These are phyloP conservation scores for Hypoxylon rickii DNA, from an alignment of 495 filamentous ascomycete genomes.

Conservation along the genomic window DNA sequence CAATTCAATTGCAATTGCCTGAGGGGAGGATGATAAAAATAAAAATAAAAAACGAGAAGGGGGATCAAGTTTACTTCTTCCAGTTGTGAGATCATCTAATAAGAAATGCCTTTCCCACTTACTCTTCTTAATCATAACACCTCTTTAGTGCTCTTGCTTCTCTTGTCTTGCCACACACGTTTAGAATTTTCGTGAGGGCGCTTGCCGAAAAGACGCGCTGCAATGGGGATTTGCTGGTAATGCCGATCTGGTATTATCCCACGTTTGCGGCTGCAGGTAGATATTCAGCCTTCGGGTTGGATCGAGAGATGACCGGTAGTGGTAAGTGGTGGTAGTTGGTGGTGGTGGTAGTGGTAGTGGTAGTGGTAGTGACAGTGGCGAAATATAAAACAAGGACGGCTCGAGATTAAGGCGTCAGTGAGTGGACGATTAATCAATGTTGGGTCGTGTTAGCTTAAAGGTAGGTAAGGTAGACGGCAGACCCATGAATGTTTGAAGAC, in stretches of 20 bases:
- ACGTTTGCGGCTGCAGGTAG: slow-evolving; percentile 33
- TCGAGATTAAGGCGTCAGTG: slow-evolving; percentile 18
- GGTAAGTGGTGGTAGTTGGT: too few species aligned
- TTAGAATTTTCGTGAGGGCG: slow-evolving; percentile 18
- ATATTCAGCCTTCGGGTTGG: slow-evolving; percentile 37
- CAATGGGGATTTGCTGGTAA: slow-evolving; percentile 16
- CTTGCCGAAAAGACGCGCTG: slow-evolving; percentile 24
- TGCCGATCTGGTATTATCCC: slow-evolving; percentile 31
- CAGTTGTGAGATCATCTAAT: slow-evolving; percentile 24
- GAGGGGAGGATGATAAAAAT: too few species aligned
- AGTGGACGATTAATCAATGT: slow-evolving; percentile 27
- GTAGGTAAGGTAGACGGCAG: not conserved
- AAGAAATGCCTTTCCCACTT: slow-evolving; percentile 1
- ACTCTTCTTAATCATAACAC: not conserved
- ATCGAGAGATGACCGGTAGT: slow-evolving; percentile 28
- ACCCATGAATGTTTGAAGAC: not conserved
- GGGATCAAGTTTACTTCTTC: too few species aligned
- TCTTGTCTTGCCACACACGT: slow-evolving; percentile 1
- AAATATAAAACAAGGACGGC: slow-evolving; percentile 28
- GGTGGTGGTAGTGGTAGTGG: too few species aligned
- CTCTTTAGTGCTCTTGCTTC: not conserved
- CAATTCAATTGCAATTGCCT: too few species aligned
- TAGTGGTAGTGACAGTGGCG: too few species aligned
- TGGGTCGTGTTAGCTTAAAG: not conserved
- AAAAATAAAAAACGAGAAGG: too few species aligned